These are phyloP conservation scores for Epichloe brachyelytri DNA, from an alignment of 2,329 filamentous ascomycete species.

Conservation along the genomic window DNA sequence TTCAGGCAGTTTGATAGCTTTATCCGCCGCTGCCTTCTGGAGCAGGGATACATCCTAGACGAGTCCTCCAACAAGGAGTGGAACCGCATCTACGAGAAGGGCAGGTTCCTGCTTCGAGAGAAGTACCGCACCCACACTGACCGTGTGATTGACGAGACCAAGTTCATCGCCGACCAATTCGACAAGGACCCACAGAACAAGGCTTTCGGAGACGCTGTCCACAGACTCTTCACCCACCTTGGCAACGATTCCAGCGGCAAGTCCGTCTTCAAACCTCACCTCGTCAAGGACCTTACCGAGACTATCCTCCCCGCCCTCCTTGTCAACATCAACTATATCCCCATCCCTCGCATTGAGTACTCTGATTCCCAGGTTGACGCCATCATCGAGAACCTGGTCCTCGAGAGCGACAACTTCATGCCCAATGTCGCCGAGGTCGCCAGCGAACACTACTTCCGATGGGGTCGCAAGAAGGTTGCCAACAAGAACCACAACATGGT, in stretches of 20 bases:
- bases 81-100: slow-evolving; percentile 74
- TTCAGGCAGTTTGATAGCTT: slow-evolving; percentile 69
- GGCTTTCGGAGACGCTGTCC: slow-evolving; percentile 59
- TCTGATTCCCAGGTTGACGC: slow-evolving; percentile 73
- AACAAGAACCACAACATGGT: slow-evolving; percentile 72
- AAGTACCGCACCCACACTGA: slow-evolving; percentile 82
- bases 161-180: slow-evolving; percentile 81
- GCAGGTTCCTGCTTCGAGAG: slow-evolving; percentile 73
- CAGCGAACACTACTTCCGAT: slow-evolving; percentile 89
- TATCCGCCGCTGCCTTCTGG: slow-evolving; percentile 68
- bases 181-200: slow-evolving; percentile 80
- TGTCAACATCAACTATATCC: slow-evolving; percentile 78
- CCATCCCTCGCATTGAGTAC: slow-evolving; percentile 88
- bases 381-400: slow-evolving; percentile 84
- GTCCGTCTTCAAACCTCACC: slow-evolving; percentile 79
- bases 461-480: slow-evolving; percentile 76
- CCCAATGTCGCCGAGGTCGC: slow-evolving; percentile 82
- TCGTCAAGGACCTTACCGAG: slow-evolving; percentile 77
- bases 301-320: slow-evolving; percentile 76
- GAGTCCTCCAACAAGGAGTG: slow-evolving; percentile 69
- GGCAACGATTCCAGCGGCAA: slow-evolving; percentile 79
- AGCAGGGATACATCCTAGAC: slow-evolving; percentile 84
- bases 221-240: slow-evolving; percentile 79
- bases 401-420: slow-evolving; percentile 94
- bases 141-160: slow-evolving; percentile 75